A percentile compares a stretch with the other conserved stretches of the same genome.
These are phyloP conservation scores for Trichoderma cornu-damae DNA, from an alignment of 2,329 filamentous ascomycete species.

Conservation along the genomic window DNA sequence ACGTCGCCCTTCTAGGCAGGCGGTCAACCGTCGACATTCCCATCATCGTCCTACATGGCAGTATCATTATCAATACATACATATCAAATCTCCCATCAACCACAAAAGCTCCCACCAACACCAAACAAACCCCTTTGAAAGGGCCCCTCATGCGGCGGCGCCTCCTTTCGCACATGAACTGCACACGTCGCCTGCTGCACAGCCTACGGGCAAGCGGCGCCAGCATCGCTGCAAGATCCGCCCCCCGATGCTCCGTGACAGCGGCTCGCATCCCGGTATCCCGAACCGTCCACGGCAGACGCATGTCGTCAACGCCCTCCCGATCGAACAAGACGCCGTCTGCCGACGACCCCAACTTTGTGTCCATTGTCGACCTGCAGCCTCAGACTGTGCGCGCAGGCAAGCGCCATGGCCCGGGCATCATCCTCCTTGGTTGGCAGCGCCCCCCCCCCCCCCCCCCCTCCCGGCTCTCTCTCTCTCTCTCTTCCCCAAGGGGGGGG, in stretches of 20 bases:
- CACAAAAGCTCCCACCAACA: background rate
- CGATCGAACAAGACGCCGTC: constrained; percentile 39
- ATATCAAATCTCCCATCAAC: background rate
- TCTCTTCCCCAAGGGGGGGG: too few species aligned
- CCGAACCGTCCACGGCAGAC: constrained; percentile 5
- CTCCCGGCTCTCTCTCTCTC: too few species aligned
- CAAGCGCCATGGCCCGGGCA: constrained; percentile 68
- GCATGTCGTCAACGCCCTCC: constrained; percentile 21
- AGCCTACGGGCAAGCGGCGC: constrained; percentile 23
- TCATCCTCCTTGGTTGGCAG: constrained; percentile 65
- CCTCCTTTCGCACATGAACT: constrained; percentile 25
- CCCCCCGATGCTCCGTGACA: constrained; percentile 8
- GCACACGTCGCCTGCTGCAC: constrained; percentile 26
- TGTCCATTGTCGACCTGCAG: constrained; percentile 82
- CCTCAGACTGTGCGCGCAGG: constrained; percentile 72
- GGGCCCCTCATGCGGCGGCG: background rate
- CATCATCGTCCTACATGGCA: background rate
- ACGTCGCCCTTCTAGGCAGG: constrained; percentile 21
- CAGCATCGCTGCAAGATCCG: background rate
- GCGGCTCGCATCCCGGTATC: constrained; percentile 4
- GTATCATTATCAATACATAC: too few species aligned
- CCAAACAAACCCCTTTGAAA: too few species aligned
- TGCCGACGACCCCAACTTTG: constrained; percentile 72
- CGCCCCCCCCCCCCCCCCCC: too few species aligned
- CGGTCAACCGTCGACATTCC: constrained; percentile 1